Evolutionary conservation across 805 yeast genomes (phyloP), one percentile per base, ranked within the genome.

Genomic region (Ascoidea tarda): DNA sequence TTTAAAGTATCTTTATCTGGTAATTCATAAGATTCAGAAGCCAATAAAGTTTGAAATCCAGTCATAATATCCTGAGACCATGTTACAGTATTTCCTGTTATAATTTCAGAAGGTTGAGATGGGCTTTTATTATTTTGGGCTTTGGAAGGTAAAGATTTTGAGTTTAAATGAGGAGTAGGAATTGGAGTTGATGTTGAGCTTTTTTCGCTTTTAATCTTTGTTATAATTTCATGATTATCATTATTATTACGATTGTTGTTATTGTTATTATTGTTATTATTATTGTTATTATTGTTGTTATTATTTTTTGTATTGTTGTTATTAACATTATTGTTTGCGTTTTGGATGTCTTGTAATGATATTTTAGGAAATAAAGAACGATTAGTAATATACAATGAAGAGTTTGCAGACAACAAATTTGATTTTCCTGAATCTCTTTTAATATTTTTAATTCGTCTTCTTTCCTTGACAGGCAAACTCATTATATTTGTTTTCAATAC

Each of bases 61-160:
- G 84, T 89, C 52, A 84, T 76, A 16, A 93, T 87, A 62, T 93
- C 98, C 65, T 90, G 96, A 28, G 95, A 87, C 91, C 96, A 89
- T 59, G 84, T 84, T 33, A 81, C 76, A 42, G 87, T 76, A 58
- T 77, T 78, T 52, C 64, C 63, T 14, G 58, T 55, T 56, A 21
- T 33, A 16, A 21, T 46, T 28, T 32, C 46, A n/a, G 3, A 46
- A 16, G 44, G 21, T n/a, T 48, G 50, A n/a, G 32, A 28, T 28
- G n/a, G 4, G 16, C 31, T 47, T n/a, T 33, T 33, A 14, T 33
- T n/a, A n/a, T 49, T 32, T 5, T 32, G 16, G 5, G 48, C 21
- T 5, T 42, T 42, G 14, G 42, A 49, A 28, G 51, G 46, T 8
- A 46, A 31, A 14, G 21, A 38, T 33, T 33, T 48, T 10, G 14